phyloP scores from a whole-genome alignment of 2,329 filamentous ascomycete genomes.

The Claviceps sp. region DNA sequence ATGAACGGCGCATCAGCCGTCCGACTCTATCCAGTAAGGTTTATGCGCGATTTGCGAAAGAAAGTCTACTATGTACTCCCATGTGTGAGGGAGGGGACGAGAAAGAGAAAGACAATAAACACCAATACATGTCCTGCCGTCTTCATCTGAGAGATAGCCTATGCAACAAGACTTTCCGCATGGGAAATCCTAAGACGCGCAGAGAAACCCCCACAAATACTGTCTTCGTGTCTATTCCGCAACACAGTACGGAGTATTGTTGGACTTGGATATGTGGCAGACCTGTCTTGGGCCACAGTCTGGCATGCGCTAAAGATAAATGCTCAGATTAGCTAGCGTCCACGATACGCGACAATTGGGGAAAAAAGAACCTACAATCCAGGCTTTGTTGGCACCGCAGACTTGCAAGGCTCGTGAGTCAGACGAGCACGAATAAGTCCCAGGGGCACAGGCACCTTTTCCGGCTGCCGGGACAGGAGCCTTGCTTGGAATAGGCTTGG shows the following conservation, averaged over 20 bases:
- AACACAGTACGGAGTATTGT: slow-evolving; percentile 4
- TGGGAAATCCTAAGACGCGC: too few relatives aligned
- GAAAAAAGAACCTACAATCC: background rate
- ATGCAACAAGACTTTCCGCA: background rate
- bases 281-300: background rate
- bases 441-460: background rate
- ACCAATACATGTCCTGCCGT: background rate
- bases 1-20: background rate
- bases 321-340: background rate
- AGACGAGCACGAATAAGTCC: background rate
- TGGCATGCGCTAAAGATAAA: background rate
- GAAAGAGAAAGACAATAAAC: background rate
- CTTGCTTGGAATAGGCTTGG: background rate
- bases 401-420: slow-evolving; percentile 1
- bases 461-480: background rate
- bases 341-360: background rate
- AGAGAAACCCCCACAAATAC: too few relatives aligned
- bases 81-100: background rate
- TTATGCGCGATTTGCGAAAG: background rate
- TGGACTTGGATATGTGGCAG: background rate
- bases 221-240: background rate
- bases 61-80: background rate
- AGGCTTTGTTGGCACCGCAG: background rate
- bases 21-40: background rate
- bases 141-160: background rate